A percentile compares a stretch with the other conserved stretches of the same genome.
Evolutionary conservation across 2,329 filamentous ascomycete genomes (phyloP).

Genomic region (Falciphora oryzae): DNA sequence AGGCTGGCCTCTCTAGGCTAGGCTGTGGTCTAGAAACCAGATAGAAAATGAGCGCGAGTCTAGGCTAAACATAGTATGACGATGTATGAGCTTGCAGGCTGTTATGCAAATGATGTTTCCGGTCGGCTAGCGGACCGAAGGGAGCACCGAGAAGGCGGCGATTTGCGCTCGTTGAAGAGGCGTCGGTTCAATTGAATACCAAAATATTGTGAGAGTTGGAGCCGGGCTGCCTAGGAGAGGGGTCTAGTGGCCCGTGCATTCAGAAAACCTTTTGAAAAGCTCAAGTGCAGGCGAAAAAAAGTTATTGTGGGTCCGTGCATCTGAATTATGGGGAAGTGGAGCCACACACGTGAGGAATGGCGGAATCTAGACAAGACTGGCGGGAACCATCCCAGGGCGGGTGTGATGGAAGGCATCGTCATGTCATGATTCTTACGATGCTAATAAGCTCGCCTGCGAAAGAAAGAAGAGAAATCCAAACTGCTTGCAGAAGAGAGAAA

Average conservation of each 20-base stretch:
- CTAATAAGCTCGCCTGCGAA: no score
- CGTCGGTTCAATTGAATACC: background rate
- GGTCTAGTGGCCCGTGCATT: background rate
- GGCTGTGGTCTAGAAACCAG: background rate
- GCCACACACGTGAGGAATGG: background rate
- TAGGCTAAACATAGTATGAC: slow-evolving; percentile 3
- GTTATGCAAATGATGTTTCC: background rate
- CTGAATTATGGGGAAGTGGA: slow-evolving; percentile 1
- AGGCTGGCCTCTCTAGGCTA: slow-evolving; percentile 5
- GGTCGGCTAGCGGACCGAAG: background rate
- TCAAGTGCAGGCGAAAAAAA: no score
- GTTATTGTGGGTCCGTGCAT: background rate
- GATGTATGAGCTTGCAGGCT: background rate
- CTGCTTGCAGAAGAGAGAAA: background rate
- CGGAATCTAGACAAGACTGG: background rate
- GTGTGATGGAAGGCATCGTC: background rate
- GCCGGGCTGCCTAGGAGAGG: background rate
- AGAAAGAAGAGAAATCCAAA: no score
- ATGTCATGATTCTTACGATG: background rate
- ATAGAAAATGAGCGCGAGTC: background rate
- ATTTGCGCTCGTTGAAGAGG: background rate
- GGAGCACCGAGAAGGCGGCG: background rate
- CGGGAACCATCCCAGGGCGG: no score
- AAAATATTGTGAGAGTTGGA: background rate
- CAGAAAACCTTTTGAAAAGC: background rate